A percentile compares a stretch with the other conserved stretches of the same genome.
Conservation (phyloP, 2,329 filamentous ascomycete genomes). For the Apiospora hydei region DNA sequence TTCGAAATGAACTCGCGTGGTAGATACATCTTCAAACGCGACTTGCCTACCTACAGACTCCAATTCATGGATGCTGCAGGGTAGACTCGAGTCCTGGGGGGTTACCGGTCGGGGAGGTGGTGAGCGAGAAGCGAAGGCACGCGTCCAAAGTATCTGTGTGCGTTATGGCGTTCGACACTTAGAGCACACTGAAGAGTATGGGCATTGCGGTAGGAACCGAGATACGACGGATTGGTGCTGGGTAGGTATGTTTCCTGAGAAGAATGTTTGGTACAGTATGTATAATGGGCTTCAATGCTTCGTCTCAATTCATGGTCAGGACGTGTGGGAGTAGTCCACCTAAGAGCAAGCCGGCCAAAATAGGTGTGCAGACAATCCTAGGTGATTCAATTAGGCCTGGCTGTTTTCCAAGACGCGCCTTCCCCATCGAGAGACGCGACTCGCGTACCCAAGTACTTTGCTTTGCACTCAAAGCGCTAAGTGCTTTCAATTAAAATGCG, state of each 20-base stretch:
- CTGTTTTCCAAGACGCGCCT: conserved; percentile 15
- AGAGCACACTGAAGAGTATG: not conserved
- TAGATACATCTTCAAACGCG: conserved; percentile 81
- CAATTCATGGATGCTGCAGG: conserved; percentile 42
- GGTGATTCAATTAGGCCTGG: conserved; percentile 8
- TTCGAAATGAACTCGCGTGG: conserved; percentile 88
- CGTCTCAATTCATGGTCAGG: conserved; percentile 11
- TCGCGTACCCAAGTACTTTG: conserved; percentile 12
- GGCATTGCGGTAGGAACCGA: not conserved
- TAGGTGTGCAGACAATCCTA: not conserved
- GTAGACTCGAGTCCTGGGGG: conserved; percentile 22
- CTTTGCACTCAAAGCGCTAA: conserved; percentile 10
- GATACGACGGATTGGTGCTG: not conserved
- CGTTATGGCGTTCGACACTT: conserved; percentile 13
- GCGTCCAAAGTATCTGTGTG: not conserved
- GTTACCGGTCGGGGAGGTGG: conserved; percentile 1
- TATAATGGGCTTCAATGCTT: conserved; percentile 7
- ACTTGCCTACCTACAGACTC: conserved; percentile 39
- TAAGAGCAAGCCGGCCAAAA: not conserved
- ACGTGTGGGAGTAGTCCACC: not conserved
- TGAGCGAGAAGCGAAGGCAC: not conserved
- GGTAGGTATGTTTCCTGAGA: conserved; percentile 16
- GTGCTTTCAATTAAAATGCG: not conserved
- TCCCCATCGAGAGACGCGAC: conserved; percentile 18
- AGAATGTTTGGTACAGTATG: not conserved